These are phyloP conservation scores for Halteria grandinella DNA, from an alignment of 73 alveolate genomes.

Conservation along the genomic window DNA sequence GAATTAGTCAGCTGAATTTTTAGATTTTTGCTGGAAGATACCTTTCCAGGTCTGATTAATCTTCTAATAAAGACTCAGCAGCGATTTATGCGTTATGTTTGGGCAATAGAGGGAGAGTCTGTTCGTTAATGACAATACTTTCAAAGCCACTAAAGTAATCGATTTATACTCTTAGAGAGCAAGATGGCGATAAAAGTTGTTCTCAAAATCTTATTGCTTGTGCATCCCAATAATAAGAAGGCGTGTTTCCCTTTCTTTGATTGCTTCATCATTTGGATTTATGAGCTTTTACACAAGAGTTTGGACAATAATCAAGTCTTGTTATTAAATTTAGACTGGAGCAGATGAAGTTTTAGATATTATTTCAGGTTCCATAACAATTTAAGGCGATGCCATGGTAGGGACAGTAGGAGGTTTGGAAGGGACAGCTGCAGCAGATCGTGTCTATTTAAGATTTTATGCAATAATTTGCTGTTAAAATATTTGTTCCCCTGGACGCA, in stretches of 20 bases:
- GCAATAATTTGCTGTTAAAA: too few relatives aligned
- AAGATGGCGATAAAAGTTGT: constrained; percentile 9
- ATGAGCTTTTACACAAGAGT: neutral
- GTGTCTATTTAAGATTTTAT: too few relatives aligned
- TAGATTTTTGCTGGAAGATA: constrained; percentile 2
- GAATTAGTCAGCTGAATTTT: neutral
- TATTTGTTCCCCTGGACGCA: neutral
- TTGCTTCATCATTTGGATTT: neutral
- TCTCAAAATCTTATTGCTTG: neutral
- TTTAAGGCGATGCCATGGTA: neutral
- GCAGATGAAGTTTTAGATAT: too few relatives aligned
- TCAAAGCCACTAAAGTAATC: constrained; percentile 15
- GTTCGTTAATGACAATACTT: neutral
- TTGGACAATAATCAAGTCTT: too few relatives aligned
- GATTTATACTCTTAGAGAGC: constrained; percentile 30
- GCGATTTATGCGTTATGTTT: neutral
- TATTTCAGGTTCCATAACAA: too few relatives aligned
- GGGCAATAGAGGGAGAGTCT: constrained; percentile 34
- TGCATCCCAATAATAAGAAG: neutral
- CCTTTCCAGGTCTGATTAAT: neutral
- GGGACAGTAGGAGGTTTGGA: neutral
- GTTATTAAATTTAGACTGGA: too few relatives aligned
- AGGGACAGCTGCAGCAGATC: too few relatives aligned
- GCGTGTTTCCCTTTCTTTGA: constrained; percentile 13
- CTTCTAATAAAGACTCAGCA: neutral